Conservation (phyloP, 257 asterid genomes). For the Salvia splendens region DNA sequence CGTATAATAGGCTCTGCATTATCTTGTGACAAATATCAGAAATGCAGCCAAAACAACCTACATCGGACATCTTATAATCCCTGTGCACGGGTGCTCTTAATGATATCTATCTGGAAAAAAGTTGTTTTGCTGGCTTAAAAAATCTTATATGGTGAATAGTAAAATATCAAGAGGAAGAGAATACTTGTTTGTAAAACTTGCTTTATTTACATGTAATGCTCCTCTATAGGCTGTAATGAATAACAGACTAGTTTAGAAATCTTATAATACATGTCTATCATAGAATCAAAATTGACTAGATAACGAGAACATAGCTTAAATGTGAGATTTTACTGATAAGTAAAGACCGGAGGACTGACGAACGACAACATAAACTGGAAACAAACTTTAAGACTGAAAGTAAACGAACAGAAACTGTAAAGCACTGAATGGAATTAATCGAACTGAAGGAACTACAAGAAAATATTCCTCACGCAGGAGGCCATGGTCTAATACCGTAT, state of each 20-base stretch:
- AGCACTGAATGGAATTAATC: too few relatives aligned
- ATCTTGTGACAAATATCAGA: background rate
- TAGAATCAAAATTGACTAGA: background rate
- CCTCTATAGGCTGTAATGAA: background rate
- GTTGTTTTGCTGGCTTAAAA: slow-evolving; percentile 10
- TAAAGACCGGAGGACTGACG: too few relatives aligned
- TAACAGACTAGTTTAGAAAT: slow-evolving; percentile 5
- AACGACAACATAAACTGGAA: too few relatives aligned
- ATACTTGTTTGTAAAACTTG: slow-evolving; percentile 6
- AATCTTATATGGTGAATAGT: background rate
- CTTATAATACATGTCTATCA: background rate
- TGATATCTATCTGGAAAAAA: too few relatives aligned
- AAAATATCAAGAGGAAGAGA: slow-evolving; percentile 14
- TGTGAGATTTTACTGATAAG: background rate
- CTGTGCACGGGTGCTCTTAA: too few relatives aligned
- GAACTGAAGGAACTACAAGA: too few relatives aligned
- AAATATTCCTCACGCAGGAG: too few relatives aligned
- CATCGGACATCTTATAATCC: too few relatives aligned
- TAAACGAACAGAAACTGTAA: too few relatives aligned
- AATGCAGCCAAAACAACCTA: too few relatives aligned
- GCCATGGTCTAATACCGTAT: too few relatives aligned
- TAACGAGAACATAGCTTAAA: slow-evolving; percentile 17
- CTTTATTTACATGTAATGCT: slow-evolving; percentile 17
- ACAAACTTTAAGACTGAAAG: too few relatives aligned
- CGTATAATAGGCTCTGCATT: background rate